A percentile compares a stretch with the other conserved stretches of the same genome.
Conservation (phyloP, 2,329 filamentous ascomycete species). For the Myrmaecium sp. region DNA sequence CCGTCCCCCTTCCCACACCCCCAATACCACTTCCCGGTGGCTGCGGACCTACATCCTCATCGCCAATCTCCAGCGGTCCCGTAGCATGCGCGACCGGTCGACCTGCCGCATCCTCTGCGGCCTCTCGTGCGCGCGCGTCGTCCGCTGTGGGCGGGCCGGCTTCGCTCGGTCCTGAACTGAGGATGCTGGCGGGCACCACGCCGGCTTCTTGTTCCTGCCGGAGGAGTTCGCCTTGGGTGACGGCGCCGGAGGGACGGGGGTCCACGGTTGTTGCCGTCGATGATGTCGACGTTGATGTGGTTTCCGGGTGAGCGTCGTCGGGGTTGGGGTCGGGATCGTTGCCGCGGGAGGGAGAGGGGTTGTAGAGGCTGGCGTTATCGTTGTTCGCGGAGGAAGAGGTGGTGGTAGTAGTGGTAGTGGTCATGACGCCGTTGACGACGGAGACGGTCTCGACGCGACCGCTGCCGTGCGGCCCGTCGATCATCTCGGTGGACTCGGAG, state of each 20-base stretch:
- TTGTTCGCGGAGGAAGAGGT: conserved; percentile 1
- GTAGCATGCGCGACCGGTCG: conserved; percentile 46
- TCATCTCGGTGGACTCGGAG: conserved; percentile 62
- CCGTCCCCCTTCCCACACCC: conserved; percentile 7
- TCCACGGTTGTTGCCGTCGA: conserved; percentile 13
- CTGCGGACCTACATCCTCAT: conserved; percentile 74
- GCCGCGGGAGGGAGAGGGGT: conserved; percentile 1
- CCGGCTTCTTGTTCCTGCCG: conserved; percentile 76
- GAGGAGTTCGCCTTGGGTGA: conserved; percentile 71
- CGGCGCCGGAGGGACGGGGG: conserved; percentile 30
- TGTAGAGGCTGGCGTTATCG: background rate
- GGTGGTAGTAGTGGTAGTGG: conserved; percentile 23
- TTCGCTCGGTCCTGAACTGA: background rate
- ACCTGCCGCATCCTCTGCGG: background rate
- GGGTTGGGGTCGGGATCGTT: no score
- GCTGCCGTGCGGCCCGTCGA: conserved; percentile 63
- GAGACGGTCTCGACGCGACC: conserved; percentile 69
- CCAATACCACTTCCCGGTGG: conserved; percentile 20
- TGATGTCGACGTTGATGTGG: background rate
- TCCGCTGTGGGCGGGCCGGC: conserved; percentile 8
- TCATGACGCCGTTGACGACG: conserved; percentile 55
- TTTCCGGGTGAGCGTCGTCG: background rate
- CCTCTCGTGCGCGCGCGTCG: background rate
- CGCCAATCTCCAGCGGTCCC: conserved; percentile 70
- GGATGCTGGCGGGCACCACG: conserved; percentile 46